Percentiles rank a stretch among this genome's conserved stretches.
Conservation (phyloP, 2,329 filamentous ascomycete genomes). For the Chalaropsis ovoidea region DNA sequence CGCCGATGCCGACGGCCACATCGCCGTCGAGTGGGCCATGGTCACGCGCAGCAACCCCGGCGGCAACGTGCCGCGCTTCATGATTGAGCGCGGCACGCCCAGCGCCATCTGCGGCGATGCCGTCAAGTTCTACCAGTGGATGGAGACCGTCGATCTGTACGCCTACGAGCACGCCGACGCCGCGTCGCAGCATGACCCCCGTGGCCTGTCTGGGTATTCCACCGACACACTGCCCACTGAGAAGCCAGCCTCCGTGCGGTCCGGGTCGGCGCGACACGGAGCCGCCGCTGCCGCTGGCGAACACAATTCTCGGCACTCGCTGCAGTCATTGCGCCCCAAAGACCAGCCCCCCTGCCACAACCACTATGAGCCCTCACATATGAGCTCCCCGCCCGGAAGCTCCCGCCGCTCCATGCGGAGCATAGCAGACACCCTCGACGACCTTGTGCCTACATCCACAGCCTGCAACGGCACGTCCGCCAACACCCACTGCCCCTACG, state of each 20-base stretch:
- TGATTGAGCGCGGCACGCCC: conserved; percentile 84
- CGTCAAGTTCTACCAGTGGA: conserved; percentile 71
- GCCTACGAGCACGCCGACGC: conserved; percentile 10
- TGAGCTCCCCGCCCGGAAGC: background rate
- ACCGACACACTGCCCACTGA: background rate
- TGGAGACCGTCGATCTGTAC: conserved; percentile 28
- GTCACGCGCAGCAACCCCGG: conserved; percentile 81
- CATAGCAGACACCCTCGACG: conserved; percentile 3
- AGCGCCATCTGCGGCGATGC: conserved; percentile 70
- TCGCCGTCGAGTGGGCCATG: conserved; percentile 75
- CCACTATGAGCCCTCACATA: background rate
- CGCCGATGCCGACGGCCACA: background rate
- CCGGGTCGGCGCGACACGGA: background rate
- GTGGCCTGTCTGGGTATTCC: background rate
- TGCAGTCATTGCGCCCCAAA: background rate
- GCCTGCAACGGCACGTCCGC: background rate
- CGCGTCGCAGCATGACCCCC: background rate
- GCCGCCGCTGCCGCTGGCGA: background rate
- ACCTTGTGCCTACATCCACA: background rate
- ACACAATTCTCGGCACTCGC: background rate
- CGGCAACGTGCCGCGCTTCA: conserved; percentile 75
- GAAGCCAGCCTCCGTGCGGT: background rate
- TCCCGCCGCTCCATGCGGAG: conserved; percentile 9
- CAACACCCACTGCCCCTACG: background rate
- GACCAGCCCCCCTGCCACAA: background rate